These are phyloP conservation scores for Euphorbia corollata DNA, from an alignment of 441 rosid species.

Conservation along the genomic window DNA sequence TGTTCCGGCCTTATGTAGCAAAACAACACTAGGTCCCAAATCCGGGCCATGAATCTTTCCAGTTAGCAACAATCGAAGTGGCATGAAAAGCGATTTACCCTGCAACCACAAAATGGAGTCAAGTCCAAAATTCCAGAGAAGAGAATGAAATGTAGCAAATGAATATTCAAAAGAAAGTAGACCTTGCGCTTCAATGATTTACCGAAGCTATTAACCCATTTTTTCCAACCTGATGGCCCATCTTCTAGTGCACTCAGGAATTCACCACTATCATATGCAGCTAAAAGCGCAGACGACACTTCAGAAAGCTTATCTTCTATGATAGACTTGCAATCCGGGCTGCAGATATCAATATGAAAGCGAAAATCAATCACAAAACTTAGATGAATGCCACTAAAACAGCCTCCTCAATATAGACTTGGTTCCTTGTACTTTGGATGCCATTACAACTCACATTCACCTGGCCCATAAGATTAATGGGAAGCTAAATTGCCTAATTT, in stretches of 20 bases:
- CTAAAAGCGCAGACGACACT: conserved; percentile 55
- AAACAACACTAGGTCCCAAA: conserved; percentile 53
- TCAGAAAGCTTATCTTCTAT: conserved; percentile 71
- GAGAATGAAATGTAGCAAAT: neutral
- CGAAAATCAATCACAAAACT: neutral
- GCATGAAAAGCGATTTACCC: conserved; percentile 95
- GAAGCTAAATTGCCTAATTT: no score
- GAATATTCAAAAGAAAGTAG: conserved; percentile 9
- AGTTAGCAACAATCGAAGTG: conserved; percentile 68
- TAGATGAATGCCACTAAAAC: neutral
- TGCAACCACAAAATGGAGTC: neutral
- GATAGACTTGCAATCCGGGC: conserved; percentile 59
- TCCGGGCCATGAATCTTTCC: conserved; percentile 93
- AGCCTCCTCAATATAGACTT: no score
- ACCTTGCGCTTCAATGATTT: conserved; percentile 80
- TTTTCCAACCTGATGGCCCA: conserved; percentile 79
- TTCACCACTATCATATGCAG: conserved; percentile 81
- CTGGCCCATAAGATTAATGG: no score
- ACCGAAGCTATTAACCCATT: conserved; percentile 84
- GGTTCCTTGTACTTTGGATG: no score
- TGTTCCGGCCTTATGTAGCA: conserved; percentile 64
- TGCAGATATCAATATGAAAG: conserved; percentile 22
- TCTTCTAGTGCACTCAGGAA: conserved; percentile 57
- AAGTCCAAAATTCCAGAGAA: neutral
- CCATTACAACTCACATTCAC: no score